Base-by-base conservation (phyloP, 2,329 filamentous ascomycete species). In the Cladobotryum mycophilum region DNA sequence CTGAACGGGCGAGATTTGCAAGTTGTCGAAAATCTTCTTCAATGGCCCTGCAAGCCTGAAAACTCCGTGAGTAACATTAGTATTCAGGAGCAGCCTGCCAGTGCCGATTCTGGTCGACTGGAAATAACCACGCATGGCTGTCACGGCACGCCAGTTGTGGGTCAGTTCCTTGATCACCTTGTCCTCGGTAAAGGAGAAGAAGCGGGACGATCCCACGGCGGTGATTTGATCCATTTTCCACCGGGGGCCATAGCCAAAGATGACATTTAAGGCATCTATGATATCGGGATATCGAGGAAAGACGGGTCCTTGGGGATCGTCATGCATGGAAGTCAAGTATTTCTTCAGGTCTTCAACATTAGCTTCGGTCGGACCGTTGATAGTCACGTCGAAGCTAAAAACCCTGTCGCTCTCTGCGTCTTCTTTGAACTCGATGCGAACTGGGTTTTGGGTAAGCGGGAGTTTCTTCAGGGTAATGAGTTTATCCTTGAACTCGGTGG, bases 41-140 rank as follows among this genome's bases (percentile, higher is more conserved):
- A 78, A 55, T 0, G 52, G 53, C 2, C 74, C 70, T 2, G 63
- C 55, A 3, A 66, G 60, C 11, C 71, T 74, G 61, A 82, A 82
- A 15, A 80, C 70, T 3, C 73, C 75, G 54, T 80, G 74, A 0
- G 75, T 75, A 9, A 80, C 73, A 50, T 82, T 81, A 43, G 70
- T 68, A 53, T 82, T 82, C 22, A 82, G 64, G 0, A 82, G 68
- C 1, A 82, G 57, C 0, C 76, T 69, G 2, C 76, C 78, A 0
- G 79, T 82, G 1, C 74, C 74, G 1, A 77, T 66, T 5, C 78
- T 75, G 3, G 75, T 70, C 33, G 77, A 80, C 58, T 79, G 76
- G 50, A 80, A 80, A 56, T 76, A 81, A 1, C 79, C 79, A 14
- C 78, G 73, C 1, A 76, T 64, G 30, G 76, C 70, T 7, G 66